A percentile compares a stretch with the other conserved stretches of the same genome.
phyloP scores from a whole-genome alignment of 2,329 filamentous ascomycete species.

The Arachnopeziza araneosa region DNA sequence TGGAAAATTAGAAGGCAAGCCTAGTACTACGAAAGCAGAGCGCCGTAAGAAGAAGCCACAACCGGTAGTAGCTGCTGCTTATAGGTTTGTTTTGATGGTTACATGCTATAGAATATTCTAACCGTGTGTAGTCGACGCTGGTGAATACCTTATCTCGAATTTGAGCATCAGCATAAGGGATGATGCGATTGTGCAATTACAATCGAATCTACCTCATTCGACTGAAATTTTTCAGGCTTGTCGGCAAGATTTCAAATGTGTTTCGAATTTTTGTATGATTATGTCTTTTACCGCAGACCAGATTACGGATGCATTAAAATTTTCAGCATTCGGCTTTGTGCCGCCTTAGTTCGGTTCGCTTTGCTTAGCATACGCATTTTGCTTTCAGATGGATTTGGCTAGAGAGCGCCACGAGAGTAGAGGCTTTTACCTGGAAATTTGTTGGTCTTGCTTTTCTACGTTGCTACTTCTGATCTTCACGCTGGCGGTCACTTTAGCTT shows the following conservation, averaged over 20 bases:
- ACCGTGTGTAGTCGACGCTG: constrained; percentile 32
- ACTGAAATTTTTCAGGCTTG: neutral
- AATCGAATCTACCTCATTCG: neutral
- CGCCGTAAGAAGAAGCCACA: constrained; percentile 32
- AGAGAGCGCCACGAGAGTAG: neutral
- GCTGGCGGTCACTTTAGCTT: neutral
- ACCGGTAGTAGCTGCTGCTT: constrained; percentile 36
- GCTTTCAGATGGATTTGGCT: neutral
- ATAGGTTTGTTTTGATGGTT: constrained; percentile 25
- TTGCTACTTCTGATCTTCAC: neutral
- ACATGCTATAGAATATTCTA: constrained; percentile 12
- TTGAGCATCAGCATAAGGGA: neutral
- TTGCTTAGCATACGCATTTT: neutral
- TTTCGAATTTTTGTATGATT: neutral
- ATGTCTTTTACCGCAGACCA: neutral
- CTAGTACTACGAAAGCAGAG: neutral
- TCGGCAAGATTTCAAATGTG: neutral
- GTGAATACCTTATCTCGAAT: constrained; percentile 22
- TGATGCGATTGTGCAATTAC: neutral
- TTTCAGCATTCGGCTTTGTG: neutral
- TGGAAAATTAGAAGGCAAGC: constrained; percentile 18
- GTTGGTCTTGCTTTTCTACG: neutral
- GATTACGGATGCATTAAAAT: neutral
- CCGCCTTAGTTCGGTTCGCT: neutral
- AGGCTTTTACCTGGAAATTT: neutral